Conservation (phyloP, 1,284 basidiomycete species). For the Sporisorium exsertum region DNA sequence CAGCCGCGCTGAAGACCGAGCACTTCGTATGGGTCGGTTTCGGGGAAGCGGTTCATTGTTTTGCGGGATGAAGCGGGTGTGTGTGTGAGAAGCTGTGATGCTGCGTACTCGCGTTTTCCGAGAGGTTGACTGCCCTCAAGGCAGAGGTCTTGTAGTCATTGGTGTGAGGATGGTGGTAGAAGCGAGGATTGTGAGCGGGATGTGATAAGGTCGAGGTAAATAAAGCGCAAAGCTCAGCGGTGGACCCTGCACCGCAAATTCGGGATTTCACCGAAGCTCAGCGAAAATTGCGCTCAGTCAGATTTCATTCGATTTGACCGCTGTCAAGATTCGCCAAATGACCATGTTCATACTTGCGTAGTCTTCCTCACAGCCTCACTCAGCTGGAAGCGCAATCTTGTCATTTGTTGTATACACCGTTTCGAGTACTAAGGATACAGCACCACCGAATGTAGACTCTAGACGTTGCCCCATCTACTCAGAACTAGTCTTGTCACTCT, state of each 20-base stretch:
- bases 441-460: not conserved
- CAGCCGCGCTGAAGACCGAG: conserved; percentile 55
- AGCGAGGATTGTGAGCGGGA: not conserved
- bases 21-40: conserved; percentile 57
- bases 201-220: conserved; percentile 11
- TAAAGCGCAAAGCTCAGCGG: not conserved
- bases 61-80: not conserved
- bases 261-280: conserved; percentile 2
- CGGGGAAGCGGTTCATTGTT: conserved; percentile 38
- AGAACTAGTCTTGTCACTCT: not conserved
- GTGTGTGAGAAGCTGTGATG: not conserved
- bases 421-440: not conserved
- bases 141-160: conserved; percentile 9
- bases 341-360: no score
- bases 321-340: not conserved
- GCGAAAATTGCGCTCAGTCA: conserved; percentile 7
- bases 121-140: conserved; percentile 13
- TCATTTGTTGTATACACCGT: no score
- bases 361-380: not conserved
- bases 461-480: not conserved
- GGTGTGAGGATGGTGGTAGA: not conserved
- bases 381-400: no score
- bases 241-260: conserved; percentile 31
- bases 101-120: not conserved
- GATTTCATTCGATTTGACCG: not conserved